phyloP scores from a whole-genome alignment of 2,329 filamentous ascomycete species.

The Passalora sequoiae region DNA sequence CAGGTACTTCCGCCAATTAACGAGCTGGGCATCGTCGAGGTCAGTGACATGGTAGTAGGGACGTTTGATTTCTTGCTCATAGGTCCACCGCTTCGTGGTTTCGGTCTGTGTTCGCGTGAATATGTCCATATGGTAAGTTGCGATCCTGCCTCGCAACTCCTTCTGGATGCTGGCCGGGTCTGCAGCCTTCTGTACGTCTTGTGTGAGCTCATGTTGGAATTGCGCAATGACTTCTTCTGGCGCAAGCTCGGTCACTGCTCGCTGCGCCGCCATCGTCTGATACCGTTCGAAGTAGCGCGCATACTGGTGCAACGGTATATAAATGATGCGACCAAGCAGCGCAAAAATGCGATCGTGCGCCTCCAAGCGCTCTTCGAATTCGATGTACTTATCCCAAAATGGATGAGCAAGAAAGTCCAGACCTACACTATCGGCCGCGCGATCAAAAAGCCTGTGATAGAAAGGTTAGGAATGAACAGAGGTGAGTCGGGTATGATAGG shows the following conservation, averaged over 20 bases:
- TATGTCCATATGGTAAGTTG: constrained; percentile 72
- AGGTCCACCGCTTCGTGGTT: constrained; percentile 89
- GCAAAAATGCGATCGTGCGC: constrained; percentile 77
- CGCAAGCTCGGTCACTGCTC: constrained; percentile 68
- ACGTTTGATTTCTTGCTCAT: constrained; percentile 88
- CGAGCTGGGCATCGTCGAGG: constrained; percentile 75
- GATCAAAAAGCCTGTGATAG: constrained; percentile 74
- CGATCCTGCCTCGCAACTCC: constrained; percentile 73
- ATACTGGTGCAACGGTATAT: constrained; percentile 94
- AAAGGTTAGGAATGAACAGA: constrained; percentile 37
- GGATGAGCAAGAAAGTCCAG: constrained; percentile 91
- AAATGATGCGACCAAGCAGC: constrained; percentile 74
- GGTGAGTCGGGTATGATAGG: constrained; percentile 15
- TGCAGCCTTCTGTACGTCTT: constrained; percentile 59
- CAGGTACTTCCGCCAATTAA: constrained; percentile 92
- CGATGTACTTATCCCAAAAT: constrained; percentile 98
- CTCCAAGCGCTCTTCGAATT: constrained; percentile 89
- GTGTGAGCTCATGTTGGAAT: constrained; percentile 67
- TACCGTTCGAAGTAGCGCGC: constrained; percentile 91
- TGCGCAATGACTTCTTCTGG: constrained; percentile 61
- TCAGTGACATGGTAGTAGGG: constrained; percentile 97
- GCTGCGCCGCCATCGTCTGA: constrained; percentile 66
- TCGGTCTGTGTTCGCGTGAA: constrained; percentile 80
- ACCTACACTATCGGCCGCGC: constrained; percentile 76
- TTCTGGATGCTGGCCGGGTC: constrained; percentile 76